phyloP scores from a whole-genome alignment of 2,329 filamentous ascomycete species.

The Exophiala lecanii-corni region DNA sequence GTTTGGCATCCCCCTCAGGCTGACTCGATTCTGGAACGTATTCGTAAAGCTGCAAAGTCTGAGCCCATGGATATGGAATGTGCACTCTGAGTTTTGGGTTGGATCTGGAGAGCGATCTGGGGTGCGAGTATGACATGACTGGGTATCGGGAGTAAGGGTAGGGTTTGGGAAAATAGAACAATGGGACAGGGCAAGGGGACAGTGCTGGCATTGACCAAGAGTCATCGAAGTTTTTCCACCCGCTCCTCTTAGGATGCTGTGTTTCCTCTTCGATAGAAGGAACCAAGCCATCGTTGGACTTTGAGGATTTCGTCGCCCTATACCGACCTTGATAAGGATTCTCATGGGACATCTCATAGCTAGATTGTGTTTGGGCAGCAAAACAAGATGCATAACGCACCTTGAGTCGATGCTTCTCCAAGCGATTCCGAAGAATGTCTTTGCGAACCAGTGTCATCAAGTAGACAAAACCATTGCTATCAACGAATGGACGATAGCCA shows the following conservation, averaged over 20 bases:
- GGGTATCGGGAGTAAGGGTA: constrained; percentile 12
- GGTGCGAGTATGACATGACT: constrained; percentile 14
- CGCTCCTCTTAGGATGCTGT: neutral
- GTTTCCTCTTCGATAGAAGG: neutral
- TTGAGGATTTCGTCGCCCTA: neutral
- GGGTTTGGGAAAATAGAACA: constrained; percentile 5
- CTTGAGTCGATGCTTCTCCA: constrained; percentile 57
- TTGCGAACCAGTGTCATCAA: constrained; percentile 56
- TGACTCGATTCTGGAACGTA: constrained; percentile 2
- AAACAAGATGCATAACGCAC: constrained; percentile 41
- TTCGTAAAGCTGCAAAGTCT: constrained; percentile 58
- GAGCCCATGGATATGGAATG: constrained; percentile 26
- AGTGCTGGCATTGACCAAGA: constrained; percentile 2
- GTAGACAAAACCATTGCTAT: constrained; percentile 60
- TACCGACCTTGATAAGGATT: no score
- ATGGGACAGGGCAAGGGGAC: constrained; percentile 11
- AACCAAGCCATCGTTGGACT: neutral
- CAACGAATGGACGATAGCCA: constrained; percentile 61
- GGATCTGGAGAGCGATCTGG: constrained; percentile 10
- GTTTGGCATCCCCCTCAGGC: constrained; percentile 34
- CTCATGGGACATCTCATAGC: constrained; percentile 6
- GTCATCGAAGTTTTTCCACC: neutral
- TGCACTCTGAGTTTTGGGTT: constrained; percentile 16
- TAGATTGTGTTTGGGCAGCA: constrained; percentile 4
- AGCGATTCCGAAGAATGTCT: constrained; percentile 44